Percentiles rank a stretch among this genome's conserved stretches.
These are phyloP conservation scores for Quercus berberidifolia DNA, from an alignment of 306 rosid species.

Conservation along the genomic window DNA sequence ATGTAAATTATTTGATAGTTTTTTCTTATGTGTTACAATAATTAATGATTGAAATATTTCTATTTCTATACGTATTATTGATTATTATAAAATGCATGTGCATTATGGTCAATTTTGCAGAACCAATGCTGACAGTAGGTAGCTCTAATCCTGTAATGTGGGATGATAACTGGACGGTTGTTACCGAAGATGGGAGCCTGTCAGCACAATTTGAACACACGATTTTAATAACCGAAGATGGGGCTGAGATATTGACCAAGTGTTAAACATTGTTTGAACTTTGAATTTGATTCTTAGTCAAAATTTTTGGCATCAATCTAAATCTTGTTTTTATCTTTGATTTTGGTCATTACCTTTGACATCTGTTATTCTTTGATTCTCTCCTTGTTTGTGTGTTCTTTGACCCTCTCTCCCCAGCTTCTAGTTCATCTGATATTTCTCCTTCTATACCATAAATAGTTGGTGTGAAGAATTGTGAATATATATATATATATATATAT, in stretches of 20 bases:
- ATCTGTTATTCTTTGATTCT: neutral
- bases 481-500: no score
- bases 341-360: neutral
- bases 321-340: neutral
- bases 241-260: constrained; percentile 81
- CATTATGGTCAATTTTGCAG: constrained; percentile 30
- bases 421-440: neutral
- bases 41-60: neutral
- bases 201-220: constrained; percentile 98
- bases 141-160: constrained; percentile 81
- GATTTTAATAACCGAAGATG: constrained; percentile 66
- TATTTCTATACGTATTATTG: neutral
- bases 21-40: neutral
- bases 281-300: constrained; percentile 16
- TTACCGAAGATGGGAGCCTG: constrained; percentile 82
- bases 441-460: neutral
- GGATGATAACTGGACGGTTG: constrained; percentile 94
- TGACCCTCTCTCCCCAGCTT: no score
- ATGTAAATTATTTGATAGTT: constrained; percentile 7
- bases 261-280: constrained; percentile 39
- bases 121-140: constrained; percentile 91
- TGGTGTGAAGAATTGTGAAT: no score
- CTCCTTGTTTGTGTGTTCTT: no score
- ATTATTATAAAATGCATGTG: neutral
- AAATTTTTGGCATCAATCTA: constrained; percentile 6